phyloP scores from a whole-genome alignment of 2,329 filamentous ascomycete species.

The Cercospora sp. region DNA sequence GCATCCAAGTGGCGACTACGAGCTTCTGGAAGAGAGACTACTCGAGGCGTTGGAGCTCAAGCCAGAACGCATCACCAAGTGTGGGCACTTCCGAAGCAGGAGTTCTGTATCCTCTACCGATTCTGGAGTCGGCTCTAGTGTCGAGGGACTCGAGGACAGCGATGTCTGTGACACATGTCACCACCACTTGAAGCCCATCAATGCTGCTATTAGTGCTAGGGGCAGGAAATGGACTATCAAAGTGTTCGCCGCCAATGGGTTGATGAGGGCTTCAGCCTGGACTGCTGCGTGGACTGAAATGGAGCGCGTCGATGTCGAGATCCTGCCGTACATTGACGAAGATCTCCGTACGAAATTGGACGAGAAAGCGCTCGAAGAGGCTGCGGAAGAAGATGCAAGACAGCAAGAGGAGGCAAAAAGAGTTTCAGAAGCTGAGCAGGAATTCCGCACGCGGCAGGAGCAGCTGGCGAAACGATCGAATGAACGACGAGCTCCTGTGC shows the following conservation, averaged over 20 bases:
- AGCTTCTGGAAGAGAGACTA: slow-evolving; percentile 74
- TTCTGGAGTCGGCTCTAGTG: slow-evolving; percentile 35
- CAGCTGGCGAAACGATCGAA: neutral
- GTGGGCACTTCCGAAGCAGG: slow-evolving; percentile 72
- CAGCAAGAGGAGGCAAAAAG: slow-evolving; percentile 37
- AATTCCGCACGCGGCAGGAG: slow-evolving; percentile 10
- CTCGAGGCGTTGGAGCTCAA: slow-evolving; percentile 73
- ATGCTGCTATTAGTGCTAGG: slow-evolving; percentile 40
- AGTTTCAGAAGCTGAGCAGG: slow-evolving; percentile 27
- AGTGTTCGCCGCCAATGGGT: slow-evolving; percentile 89
- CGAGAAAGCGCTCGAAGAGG: slow-evolving; percentile 45
- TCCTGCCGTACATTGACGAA: slow-evolving; percentile 70
- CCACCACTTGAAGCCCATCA: slow-evolving; percentile 40
- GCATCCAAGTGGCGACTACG: slow-evolving; percentile 78
- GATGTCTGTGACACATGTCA: slow-evolving; percentile 39
- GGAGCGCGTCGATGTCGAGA: slow-evolving; percentile 95
- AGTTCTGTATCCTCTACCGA: slow-evolving; percentile 44
- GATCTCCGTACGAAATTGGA: slow-evolving; percentile 62
- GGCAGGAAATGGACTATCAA: slow-evolving; percentile 72
- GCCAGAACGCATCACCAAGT: slow-evolving; percentile 68
- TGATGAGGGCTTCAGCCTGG: slow-evolving; percentile 93
- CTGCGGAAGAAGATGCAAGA: neutral
- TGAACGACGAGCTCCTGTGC: neutral
- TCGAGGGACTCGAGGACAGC: slow-evolving; percentile 24
- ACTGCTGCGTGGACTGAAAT: slow-evolving; percentile 93